A percentile compares a stretch with the other conserved stretches of the same genome.
Evolutionary conservation across 345 rosid species (phyloP).

Genomic region (Rhizophora apiculata): DNA sequence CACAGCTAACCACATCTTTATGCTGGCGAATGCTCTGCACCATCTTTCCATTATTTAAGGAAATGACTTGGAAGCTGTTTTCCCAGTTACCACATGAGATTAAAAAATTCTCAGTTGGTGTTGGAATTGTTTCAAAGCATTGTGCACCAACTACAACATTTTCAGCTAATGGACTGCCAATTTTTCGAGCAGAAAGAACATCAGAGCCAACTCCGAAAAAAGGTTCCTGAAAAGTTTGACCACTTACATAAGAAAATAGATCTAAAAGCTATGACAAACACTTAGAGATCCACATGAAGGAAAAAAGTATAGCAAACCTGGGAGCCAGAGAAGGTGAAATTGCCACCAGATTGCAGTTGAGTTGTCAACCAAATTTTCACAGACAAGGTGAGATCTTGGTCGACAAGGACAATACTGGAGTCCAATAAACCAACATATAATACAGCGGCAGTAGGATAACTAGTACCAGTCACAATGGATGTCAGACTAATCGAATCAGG

Average conservation of each 20-base stretch:
- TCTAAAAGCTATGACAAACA: slow-evolving; percentile 6
- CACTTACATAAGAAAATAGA: slow-evolving; percentile 10
- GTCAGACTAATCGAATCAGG: slow-evolving; percentile 87
- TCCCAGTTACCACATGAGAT: slow-evolving; percentile 98
- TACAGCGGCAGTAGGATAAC: slow-evolving; percentile 63
- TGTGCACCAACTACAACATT: slow-evolving; percentile 79
- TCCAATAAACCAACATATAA: slow-evolving; percentile 66
- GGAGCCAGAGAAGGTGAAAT: slow-evolving; percentile 82
- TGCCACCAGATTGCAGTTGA: slow-evolving; percentile 90
- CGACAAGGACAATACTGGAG: slow-evolving; percentile 73
- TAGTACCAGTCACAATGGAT: slow-evolving; percentile 55
- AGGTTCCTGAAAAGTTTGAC: slow-evolving; percentile 65
- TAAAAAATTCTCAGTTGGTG: slow-evolving; percentile 69
- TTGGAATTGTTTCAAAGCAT: slow-evolving; percentile 71
- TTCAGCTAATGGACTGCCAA: slow-evolving; percentile 83
- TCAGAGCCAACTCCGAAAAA: slow-evolving; percentile 93
- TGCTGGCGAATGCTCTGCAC: slow-evolving; percentile 96
- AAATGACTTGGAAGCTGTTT: slow-evolving; percentile 86
- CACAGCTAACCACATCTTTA: slow-evolving; percentile 95
- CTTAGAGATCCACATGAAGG: not conserved
- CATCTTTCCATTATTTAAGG: slow-evolving; percentile 83
- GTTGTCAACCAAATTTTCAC: slow-evolving; percentile 96
- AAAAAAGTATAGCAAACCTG: slow-evolving; percentile 47
- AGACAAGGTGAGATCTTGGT: slow-evolving; percentile 82
- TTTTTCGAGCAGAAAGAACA: slow-evolving; percentile 77